Percentiles rank a stretch among this genome's conserved stretches.
Conservation (phyloP, 805 yeast species). For the Candida odintsovae region DNA sequence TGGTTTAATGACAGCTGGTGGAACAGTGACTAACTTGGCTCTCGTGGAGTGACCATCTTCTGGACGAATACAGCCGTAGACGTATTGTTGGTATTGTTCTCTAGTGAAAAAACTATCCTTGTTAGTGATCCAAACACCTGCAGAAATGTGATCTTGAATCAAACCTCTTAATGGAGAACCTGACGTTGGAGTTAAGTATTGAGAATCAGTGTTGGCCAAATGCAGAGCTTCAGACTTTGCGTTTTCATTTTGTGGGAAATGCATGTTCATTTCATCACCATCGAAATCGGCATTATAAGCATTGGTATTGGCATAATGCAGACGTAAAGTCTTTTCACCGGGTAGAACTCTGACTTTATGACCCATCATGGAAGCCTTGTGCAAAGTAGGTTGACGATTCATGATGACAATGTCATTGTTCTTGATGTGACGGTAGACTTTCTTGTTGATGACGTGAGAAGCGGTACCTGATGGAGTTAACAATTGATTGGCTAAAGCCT, state of each 20-base stretch:
- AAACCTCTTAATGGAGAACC: conserved; percentile 98
- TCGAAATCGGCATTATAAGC: conserved; percentile 99
- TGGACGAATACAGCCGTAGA: conserved; percentile 92
- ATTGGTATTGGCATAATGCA: conserved; percentile 98
- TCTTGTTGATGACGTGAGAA: conserved; percentile 70
- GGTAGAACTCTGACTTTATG: conserved; percentile 96
- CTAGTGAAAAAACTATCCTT: conserved; percentile 89
- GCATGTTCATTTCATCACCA: conserved; percentile 99
- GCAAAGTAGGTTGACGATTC: conserved; percentile 99
- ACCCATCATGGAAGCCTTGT: conserved; percentile 99
- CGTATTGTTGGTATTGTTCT: conserved; percentile 87
- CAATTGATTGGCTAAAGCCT: conserved; percentile 90
- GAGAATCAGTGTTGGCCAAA: conserved; percentile 95
- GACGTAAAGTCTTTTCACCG: conserved; percentile 91
- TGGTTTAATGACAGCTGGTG: conserved; percentile 88
- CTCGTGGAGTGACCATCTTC: conserved; percentile 94
- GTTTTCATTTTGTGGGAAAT: conserved; percentile 96
- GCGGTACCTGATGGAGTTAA: conserved; percentile 69
- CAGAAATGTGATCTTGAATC: conserved; percentile 97
- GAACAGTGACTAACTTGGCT: conserved; percentile 63
- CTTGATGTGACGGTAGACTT: conserved; percentile 90
- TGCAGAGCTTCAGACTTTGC: conserved; percentile 95
- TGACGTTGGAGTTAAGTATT: conserved; percentile 95
- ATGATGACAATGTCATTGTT: conserved; percentile 93
- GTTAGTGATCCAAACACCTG: conserved; percentile 97